Evolutionary conservation across 2,329 filamentous ascomycete species (phyloP), one percentile per base, ranked within the genome.

Genomic region (Nothomitra cinnamomea): DNA sequence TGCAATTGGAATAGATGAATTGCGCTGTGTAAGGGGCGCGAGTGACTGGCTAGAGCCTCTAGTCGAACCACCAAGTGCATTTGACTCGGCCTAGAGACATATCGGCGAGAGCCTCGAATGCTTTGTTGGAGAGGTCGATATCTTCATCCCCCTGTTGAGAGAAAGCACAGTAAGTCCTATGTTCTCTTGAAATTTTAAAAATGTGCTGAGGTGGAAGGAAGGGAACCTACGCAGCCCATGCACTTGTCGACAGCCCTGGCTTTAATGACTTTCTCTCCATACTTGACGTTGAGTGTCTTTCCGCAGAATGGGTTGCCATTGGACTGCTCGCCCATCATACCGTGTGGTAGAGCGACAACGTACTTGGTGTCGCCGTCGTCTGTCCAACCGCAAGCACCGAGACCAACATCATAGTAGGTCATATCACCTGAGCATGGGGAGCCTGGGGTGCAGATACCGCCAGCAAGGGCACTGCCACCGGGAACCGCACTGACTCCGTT

Each of bases 231-330:
- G 66, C 86, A 92, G 60, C 82, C 81, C 68, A 77, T 76, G 73
- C 86, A 92, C 70, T 85, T 87, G 71, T 92, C 86, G 52, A 75
- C 75, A 57, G 89, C 77, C 2, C 61, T 74, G 57, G 79, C 85
- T 1, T 66, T 70, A 60, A 71, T 64, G 1, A 72, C 73, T 65
- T 76, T 76, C 65, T 83, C 83, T 51, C 74, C 71, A 63, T 71
- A 71, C 41, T 61, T 69, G 69, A 88, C 78, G 58, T 74, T 80
- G 62, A 89, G 76, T 50, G 69, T 78, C 70, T 79, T 76, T 64
- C 79, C 80, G 67, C 87, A 92, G 65, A 79, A 76, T 49, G 78
- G 75, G 72, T 88, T 85, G 60, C 66, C 70, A 70, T 85, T 87
- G 61, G 80, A 81, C 53, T 65, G 62, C 0, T 63, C 57, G 56